phyloP scores from a whole-genome alignment of 495 filamentous ascomycete species.

The Penicillium arizonense region DNA sequence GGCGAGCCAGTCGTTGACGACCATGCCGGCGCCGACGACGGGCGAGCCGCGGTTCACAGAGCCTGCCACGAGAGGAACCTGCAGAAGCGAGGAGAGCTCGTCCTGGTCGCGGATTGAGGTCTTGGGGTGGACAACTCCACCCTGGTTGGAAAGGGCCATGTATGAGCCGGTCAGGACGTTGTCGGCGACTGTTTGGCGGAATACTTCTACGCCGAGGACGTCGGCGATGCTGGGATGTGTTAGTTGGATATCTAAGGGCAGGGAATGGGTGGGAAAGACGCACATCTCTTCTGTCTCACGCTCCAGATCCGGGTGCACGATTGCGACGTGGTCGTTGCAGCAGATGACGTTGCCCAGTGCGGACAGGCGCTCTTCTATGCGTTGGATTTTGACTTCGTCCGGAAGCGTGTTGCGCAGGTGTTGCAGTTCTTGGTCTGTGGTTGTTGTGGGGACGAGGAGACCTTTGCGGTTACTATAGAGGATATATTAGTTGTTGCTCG shows the following conservation, averaged over 20 bases:
- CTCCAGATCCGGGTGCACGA: conserved; percentile 96
- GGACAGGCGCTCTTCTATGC: conserved; percentile 95
- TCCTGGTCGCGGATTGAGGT: conserved; percentile 96
- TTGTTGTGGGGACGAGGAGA: conserved; percentile 90
- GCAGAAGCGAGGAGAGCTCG: conserved; percentile 88
- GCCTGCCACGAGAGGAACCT: conserved; percentile 93
- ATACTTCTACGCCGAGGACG: conserved; percentile 95
- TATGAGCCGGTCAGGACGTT: conserved; percentile 95
- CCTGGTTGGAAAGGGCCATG: conserved; percentile 94
- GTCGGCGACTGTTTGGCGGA: conserved; percentile 94
- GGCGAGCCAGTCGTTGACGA: conserved; percentile 98
- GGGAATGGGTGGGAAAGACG: not conserved
- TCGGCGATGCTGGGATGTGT: conserved; percentile 66
- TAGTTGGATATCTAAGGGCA: not conserved
- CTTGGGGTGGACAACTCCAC: conserved; percentile 95
- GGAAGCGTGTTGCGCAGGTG: conserved; percentile 93
- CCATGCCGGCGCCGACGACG: conserved; percentile 97
- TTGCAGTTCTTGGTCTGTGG: conserved; percentile 96
- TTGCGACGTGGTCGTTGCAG: conserved; percentile 91
- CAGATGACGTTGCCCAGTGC: conserved; percentile 97
- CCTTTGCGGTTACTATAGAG: conserved; percentile 81
- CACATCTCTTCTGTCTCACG: conserved; percentile 90
- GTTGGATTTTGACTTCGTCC: conserved; percentile 84
- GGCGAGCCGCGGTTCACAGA: conserved; percentile 87
- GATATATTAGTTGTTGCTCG: conserved; percentile 7